These are phyloP conservation scores for Malassezia nana DNA, from an alignment of 1,284 basidiomycete genomes.

Conservation along the genomic window DNA sequence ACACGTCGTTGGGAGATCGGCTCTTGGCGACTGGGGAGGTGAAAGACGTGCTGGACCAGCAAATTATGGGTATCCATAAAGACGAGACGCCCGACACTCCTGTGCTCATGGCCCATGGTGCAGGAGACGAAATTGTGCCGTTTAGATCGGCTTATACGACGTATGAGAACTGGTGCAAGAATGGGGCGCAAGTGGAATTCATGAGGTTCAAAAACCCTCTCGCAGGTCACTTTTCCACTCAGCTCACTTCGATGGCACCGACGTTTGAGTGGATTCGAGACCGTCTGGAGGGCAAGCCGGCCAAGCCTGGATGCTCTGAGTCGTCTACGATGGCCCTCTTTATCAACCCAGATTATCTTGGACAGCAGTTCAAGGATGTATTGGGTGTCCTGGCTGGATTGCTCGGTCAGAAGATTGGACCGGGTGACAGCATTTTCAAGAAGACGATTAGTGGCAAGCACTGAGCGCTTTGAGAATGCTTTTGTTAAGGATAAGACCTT, in stretches of 20 bases:
- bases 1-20: neutral
- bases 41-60: neutral
- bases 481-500: too few relatives aligned
- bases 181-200: slow-evolving; percentile 34
- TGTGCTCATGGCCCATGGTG: slow-evolving; percentile 27
- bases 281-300: neutral
- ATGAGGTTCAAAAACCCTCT: neutral
- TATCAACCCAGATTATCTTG: neutral
- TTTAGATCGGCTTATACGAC: slow-evolving; percentile 17
- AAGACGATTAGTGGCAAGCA: neutral
- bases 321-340: neutral
- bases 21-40: neutral
- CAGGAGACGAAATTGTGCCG: slow-evolving; percentile 27
- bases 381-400: neutral
- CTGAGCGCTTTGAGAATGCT: neutral
- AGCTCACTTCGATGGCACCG: neutral
- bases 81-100: slow-evolving; percentile 20
- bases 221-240: neutral
- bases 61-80: neutral
- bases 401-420: neutral
- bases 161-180: slow-evolving; percentile 27
- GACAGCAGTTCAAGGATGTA: neutral
- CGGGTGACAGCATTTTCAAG: neutral
- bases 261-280: neutral
- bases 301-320: neutral